Base-by-base conservation (phyloP, 805 yeast species). In the Komagataella phaffii region DNA sequence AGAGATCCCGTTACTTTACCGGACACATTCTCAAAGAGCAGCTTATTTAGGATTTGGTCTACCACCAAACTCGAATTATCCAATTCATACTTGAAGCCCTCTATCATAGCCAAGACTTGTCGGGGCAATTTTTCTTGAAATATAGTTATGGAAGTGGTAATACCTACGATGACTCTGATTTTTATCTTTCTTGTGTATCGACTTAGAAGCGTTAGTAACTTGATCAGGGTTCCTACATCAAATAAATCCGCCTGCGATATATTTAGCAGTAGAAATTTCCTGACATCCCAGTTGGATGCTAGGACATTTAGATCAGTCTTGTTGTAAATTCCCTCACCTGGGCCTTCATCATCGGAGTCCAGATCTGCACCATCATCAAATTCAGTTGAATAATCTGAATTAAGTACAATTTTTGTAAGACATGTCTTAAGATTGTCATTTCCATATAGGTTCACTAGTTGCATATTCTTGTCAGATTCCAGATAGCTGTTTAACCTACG, bases 121-220 rank as follows among this genome's bases (percentile, higher is more conserved):
- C 58, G 57, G 8, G 70, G 61, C 4, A 67, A 55, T 50, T 63
- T 66, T 44, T 68, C 71, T 47, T 64, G 59, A 54, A 67, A 66
- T 10, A 66, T 60, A n/a, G 57, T 58, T 19, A 64, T 57, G 8
- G 70, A 67, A 1, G 70, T 66, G 0, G 69, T 61, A 6, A 68
- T 58, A 10, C 70, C 70, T 48, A 68, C 57, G 3, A 66, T 53
- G 6, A 63, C 52, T 36, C 58, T 59, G 24, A 65, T 57, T 3
- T 23, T 46, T 17, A 47, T 36, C 49, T 14, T 7, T 14, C 23
- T 19, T 21, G 46, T 18, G 36, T 36, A 46, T 17, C 18, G 18
- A 21, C 36, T 46, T 30, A 50, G 43, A 4, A 50, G 19, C 6
- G 23, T 18, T 10, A 50, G 40, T 24, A 50, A 14, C n/a, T 30